Conservation (phyloP, 1,139 yeast genomes). For the Yamadazyma oceani region DNA sequence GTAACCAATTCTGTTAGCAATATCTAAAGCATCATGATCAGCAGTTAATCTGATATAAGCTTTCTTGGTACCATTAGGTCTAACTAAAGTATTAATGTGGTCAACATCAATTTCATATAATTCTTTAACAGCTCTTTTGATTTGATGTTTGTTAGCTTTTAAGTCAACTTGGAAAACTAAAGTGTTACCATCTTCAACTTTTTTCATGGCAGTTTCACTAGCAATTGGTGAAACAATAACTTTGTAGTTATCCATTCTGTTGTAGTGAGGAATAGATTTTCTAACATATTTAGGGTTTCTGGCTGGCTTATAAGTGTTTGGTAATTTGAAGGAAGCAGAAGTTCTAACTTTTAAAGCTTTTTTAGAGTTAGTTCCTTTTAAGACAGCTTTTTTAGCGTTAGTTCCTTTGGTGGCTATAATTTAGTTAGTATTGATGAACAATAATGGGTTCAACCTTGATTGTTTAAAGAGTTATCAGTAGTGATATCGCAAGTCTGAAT, state of each 20-base stretch:
- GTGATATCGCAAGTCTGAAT: too few species aligned
- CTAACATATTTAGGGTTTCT: slow-evolving; percentile 95
- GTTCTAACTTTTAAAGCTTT: slow-evolving; percentile 94
- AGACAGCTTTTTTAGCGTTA: slow-evolving; percentile 98
- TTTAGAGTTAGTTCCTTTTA: slow-evolving; percentile 93
- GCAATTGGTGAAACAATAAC: slow-evolving; percentile 93
- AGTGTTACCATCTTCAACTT: slow-evolving; percentile 99
- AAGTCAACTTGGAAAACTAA: slow-evolving; percentile 97
- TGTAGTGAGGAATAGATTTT: slow-evolving; percentile 96
- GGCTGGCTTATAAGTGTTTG: slow-evolving; percentile 93
- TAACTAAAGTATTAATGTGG: slow-evolving; percentile 93
- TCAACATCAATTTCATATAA: slow-evolving; percentile 94
- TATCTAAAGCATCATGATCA: slow-evolving; percentile 99
- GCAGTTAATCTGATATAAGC: slow-evolving; percentile 99
- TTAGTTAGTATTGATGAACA: slow-evolving; percentile 15
- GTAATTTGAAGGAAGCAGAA: slow-evolving; percentile 92
- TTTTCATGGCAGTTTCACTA: slow-evolving; percentile 98
- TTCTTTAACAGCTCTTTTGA: slow-evolving; percentile 97
- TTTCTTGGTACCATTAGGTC: slow-evolving; percentile 99
- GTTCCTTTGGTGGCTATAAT: slow-evolving; percentile 66
- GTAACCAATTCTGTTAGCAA: slow-evolving; percentile 99
- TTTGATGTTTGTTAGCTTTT: slow-evolving; percentile 97
- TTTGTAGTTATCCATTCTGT: slow-evolving; percentile 96
- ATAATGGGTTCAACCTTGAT: too few species aligned
- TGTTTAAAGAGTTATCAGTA: too few species aligned